Evolutionary conservation across 192 early-diverging fungal species (phyloP), one percentile per base, ranked within the genome.

Genomic region (Oehlia diaphana): DNA sequence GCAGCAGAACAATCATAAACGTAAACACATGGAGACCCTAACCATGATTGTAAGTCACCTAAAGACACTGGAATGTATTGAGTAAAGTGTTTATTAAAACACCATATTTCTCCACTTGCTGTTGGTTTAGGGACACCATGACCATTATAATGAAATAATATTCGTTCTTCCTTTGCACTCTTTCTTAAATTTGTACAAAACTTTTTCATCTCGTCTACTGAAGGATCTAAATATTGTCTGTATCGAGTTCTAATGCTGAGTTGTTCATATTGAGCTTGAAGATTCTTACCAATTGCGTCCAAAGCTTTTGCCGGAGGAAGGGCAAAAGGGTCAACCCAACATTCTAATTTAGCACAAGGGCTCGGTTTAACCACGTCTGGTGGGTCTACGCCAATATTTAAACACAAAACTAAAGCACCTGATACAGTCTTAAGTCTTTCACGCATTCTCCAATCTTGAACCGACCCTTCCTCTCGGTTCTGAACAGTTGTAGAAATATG

Each of bases 131-230:
- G 98, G 21, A 99, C 98, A 65, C 98, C 98, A 74, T 98, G 98
- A 21, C 98, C 98, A 77, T 99, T 99, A 89, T 98, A 99, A 81
- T 99, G 96, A 73, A 99, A 98, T 62, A 99, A 83, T 64, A 98
- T 91, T 3, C 98, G 92, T 68, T 97, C 96, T 61, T 97, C 96
- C 80, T 97, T 97, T 62, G 95, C 94, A 79, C 88, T 91, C 28
- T 94, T 87, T 44, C 98, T 85, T 79, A 96, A 86, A 67, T 91
- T 92, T 81, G 87, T 89, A 80, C 95, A 96, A n/a, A 94, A 80
- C 72, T 97, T 96, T 81, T 96, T 96, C 50, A 94, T 91, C 74
- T 97, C 97, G 67, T 99, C 97, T 68, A 96, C 92, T 3, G 94
- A 93, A 19, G 96, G 96, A 82, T 99, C 97, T 70, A 95, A 86